Evolutionary conservation across 345 rosid genomes (phyloP).

Genomic region (Eucalyptus coolabah): DNA sequence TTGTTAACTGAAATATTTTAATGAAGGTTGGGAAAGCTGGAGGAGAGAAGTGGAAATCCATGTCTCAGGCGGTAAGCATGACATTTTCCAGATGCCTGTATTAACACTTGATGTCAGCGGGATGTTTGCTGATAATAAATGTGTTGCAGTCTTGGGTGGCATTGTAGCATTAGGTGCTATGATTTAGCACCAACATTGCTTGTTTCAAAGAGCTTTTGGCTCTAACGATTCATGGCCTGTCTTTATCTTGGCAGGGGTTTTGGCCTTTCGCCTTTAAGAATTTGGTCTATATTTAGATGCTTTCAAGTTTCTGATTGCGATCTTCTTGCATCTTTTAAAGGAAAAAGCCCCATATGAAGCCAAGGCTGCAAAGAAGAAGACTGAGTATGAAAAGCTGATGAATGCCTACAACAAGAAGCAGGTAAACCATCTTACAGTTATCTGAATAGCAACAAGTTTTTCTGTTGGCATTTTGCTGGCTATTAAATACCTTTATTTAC

Average conservation of each 20-base stretch:
- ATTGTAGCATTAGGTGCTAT: neutral
- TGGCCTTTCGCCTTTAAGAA: neutral
- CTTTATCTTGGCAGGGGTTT: neutral
- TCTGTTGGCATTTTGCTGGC: neutral
- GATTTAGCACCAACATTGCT: neutral
- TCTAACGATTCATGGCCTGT: neutral
- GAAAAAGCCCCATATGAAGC: constrained; percentile 86
- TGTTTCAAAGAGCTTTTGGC: neutral
- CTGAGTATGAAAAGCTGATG: constrained; percentile 70
- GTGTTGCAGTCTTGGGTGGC: neutral
- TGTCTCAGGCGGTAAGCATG: constrained; percentile 53
- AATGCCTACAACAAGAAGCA: constrained; percentile 70
- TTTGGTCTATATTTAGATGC: neutral
- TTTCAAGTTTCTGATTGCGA: neutral
- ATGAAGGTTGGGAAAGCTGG: constrained; percentile 80
- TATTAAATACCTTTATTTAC: neutral
- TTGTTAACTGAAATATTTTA: neutral
- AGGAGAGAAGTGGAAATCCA: constrained; percentile 68
- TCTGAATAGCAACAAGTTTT: neutral
- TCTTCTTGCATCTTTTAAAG: constrained; percentile 6
- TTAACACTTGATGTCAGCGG: neutral
- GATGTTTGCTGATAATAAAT: neutral
- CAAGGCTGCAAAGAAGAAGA: constrained; percentile 72
- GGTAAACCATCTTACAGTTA: constrained; percentile 15
- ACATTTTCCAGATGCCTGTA: neutral